Evolutionary conservation across 176 grass and related monocot species (phyloP).

Genomic region (Phoenix dactylifera): DNA sequence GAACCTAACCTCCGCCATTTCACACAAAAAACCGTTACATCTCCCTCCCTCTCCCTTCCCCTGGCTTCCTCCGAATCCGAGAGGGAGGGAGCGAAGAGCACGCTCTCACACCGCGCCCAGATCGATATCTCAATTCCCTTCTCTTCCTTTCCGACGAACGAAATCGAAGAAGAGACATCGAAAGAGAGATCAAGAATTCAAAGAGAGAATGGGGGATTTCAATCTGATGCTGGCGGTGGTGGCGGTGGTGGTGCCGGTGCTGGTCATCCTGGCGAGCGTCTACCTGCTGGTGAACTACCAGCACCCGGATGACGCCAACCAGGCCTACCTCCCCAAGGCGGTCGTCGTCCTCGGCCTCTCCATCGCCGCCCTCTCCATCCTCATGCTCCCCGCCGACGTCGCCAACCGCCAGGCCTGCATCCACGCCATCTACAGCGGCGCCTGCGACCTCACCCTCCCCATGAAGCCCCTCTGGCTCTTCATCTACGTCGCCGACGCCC

Average conservation of each 20-base stretch:
- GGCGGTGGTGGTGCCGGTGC: conserved; percentile 60
- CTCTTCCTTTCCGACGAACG: too few relatives aligned
- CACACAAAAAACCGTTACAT: too few relatives aligned
- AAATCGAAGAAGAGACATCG: too few relatives aligned
- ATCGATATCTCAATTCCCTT: too few relatives aligned
- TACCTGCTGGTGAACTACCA: conserved; percentile 98
- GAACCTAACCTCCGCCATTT: too few relatives aligned
- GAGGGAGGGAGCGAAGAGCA: too few relatives aligned
- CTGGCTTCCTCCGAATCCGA: too few relatives aligned
- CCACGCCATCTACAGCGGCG: conserved; percentile 66
- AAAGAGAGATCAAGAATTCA: neutral
- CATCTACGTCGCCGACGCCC: conserved; percentile 75
- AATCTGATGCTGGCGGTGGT: conserved; percentile 91
- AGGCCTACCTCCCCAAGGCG: conserved; percentile 92
- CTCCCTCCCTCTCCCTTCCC: too few relatives aligned
- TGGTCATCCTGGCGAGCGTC: conserved; percentile 70
- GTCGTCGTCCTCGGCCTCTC: conserved; percentile 86
- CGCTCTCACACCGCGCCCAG: too few relatives aligned
- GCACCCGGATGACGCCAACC: conserved; percentile 97
- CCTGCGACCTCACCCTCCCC: conserved; percentile 71
- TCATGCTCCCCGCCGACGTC: conserved; percentile 97
- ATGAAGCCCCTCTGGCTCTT: conserved; percentile 83
- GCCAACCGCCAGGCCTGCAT: conserved; percentile 75
- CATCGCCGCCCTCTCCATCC: conserved; percentile 85
- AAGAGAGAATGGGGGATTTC: conserved; percentile 76